Percentiles rank a stretch among this genome's conserved stretches.
Conservation (phyloP, 2,329 filamentous ascomycete species). For the Arthrobotrys sinensis region DNA sequence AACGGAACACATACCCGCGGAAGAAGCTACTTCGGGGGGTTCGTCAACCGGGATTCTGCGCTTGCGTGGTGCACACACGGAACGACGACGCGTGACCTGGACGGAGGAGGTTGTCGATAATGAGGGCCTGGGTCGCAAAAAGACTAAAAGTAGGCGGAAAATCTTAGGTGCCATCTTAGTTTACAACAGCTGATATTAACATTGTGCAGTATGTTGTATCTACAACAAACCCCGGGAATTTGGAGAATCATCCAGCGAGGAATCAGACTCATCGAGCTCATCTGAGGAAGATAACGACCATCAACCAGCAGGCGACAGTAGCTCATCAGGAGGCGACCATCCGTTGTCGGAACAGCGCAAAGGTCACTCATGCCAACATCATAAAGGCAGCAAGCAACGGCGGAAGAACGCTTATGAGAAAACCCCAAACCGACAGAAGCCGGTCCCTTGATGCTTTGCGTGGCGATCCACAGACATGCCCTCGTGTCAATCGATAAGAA, state of each 20-base stretch:
- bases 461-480: background rate
- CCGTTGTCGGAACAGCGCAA: background rate
- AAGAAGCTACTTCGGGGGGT: background rate
- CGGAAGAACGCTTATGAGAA: constrained; percentile 57
- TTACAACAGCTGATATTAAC: background rate
- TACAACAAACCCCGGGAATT: constrained; percentile 88
- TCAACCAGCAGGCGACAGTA: background rate
- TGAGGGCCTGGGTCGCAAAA: constrained; percentile 93
- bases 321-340: background rate
- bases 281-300: constrained; percentile 64
- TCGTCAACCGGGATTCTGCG: constrained; percentile 62
- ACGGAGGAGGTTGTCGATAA: constrained; percentile 95
- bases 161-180: constrained; percentile 7
- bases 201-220: constrained; percentile 89
- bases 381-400: constrained; percentile 19
- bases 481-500: background rate
- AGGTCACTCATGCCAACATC: constrained; percentile 15
- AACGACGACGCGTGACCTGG: constrained; percentile 82
- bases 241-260: constrained; percentile 84
- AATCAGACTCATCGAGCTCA: constrained; percentile 74
- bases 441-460: background rate
- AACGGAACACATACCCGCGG: constrained; percentile 14
- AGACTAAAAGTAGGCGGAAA: constrained; percentile 81
- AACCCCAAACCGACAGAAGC: constrained; percentile 23
- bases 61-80: constrained; percentile 61